Evolutionary conservation across 2,329 filamentous ascomycete genomes (phyloP), one percentile per base, ranked within the genome.

Genomic region (Arthroderma sp.): DNA sequence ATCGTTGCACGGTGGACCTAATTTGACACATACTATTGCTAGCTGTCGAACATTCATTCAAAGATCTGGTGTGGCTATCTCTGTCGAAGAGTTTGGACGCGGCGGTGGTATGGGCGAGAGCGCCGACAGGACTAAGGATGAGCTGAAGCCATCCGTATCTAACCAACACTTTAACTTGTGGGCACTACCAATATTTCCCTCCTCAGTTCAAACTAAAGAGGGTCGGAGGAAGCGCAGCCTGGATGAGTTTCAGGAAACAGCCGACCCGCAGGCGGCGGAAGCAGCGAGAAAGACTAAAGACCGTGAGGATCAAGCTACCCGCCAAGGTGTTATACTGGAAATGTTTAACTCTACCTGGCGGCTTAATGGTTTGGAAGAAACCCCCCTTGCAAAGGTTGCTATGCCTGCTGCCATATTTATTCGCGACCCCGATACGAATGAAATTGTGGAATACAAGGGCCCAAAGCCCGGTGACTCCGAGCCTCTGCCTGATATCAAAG

Each of bases 21-120:
- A 96, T 58, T 64, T 96, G 44, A 75, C 79, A 38, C 82, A 95
- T 57, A 73, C 78, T 4, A 64, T 98, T 46, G 88, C 86, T n/a
- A 85, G 87, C 0, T 81, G 83, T 10, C 76, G 91, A 38, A 71
- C 80, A 30, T 94, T 94, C 62, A 78, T 96, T 41, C 89, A 95
- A 55, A 76, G 91, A 33, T 87, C 85, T 54, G 82, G 85, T 0
- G 73, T 94, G 58, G 82, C 82, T 0, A 65, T 95, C n/a, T 68
- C 67, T 30, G 72, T 82, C 1, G 71, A 77, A 50, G 91, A 98
- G 62, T 74, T 84, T 40, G 65, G 68, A 36, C 54, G 65, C 6
- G 69, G 38, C 9, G n/a, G 4, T 8, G 41, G 4, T 57, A 48
- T n/a, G 56, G 58, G 40, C 55, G 45, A 28, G 46, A 36, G 10